Evolutionary conservation across 2,329 filamentous ascomycete species (phyloP).

Genomic region (Aspergillus quadrilineatus): DNA sequence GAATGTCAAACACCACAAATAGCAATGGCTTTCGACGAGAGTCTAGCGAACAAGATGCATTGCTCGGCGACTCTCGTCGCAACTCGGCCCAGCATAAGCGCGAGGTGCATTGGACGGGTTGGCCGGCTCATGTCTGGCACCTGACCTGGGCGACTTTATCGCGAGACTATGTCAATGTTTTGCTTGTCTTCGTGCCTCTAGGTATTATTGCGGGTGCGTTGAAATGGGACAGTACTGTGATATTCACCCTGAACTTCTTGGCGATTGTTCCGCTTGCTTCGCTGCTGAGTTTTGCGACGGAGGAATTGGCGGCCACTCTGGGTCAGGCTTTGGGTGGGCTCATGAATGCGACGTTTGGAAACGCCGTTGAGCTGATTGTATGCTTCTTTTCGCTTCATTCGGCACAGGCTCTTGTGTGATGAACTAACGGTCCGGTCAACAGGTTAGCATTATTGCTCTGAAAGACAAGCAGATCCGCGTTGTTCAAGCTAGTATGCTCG

Average conservation of each 20-base stretch:
- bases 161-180: constrained; percentile 57
- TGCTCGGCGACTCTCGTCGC: constrained; percentile 28
- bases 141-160: constrained; percentile 47
- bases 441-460: constrained; percentile 92
- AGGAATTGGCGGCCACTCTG: constrained; percentile 60
- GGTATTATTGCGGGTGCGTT: constrained; percentile 64
- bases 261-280: constrained; percentile 64
- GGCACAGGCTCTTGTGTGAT: neutral
- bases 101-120: constrained; percentile 38
- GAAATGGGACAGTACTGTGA: constrained; percentile 55
- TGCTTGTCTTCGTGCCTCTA: constrained; percentile 64
- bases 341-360: constrained; percentile 66
- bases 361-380: constrained; percentile 68
- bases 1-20: constrained; percentile 29
- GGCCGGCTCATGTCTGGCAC: constrained; percentile 40
- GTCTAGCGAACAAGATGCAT: constrained; percentile 35
- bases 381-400: constrained; percentile 50
- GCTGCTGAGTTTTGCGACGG: constrained; percentile 63
- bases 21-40: constrained; percentile 31
- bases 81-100: constrained; percentile 35
- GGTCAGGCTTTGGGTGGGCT: constrained; percentile 63
- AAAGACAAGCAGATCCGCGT: constrained; percentile 84
- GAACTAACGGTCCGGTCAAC: constrained; percentile 11
- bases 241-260: constrained; percentile 64
- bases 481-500: constrained; percentile 97